Evolutionary conservation across 345 rosid species (phyloP).

Genomic region (Sisymbrium altissimum): DNA sequence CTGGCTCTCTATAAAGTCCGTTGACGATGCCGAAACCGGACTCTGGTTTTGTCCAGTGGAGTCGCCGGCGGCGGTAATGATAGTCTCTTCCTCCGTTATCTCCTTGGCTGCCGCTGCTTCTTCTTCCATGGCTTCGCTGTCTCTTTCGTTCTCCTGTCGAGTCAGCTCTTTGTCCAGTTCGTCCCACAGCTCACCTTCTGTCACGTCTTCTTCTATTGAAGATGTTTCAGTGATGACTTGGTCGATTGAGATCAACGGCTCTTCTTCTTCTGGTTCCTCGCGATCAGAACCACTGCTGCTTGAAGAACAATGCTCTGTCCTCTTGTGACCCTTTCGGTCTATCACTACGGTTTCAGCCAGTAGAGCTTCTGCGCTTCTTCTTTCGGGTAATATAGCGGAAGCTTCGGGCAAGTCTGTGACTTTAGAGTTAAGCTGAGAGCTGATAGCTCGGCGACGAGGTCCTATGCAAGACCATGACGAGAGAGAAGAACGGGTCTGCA

Average conservation of each 20-base stretch:
- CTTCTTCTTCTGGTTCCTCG: conserved; percentile 75
- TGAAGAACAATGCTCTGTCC: conserved; percentile 38
- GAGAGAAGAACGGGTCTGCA: conserved; percentile 68
- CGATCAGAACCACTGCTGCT: conserved; percentile 45
- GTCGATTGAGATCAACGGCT: conserved; percentile 46
- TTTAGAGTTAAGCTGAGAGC: conserved; percentile 39
- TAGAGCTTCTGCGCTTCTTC: conserved; percentile 44
- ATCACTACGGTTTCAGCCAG: conserved; percentile 33
- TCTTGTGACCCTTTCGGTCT: conserved; percentile 29
- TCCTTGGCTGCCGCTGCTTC: conserved; percentile 80
- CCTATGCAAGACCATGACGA: conserved; percentile 95
- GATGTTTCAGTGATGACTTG: conserved; percentile 35
- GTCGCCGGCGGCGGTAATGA: conserved; percentile 13
- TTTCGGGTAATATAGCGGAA: conserved; percentile 43
- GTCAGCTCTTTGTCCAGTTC: conserved; percentile 84
- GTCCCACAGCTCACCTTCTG: conserved; percentile 80
- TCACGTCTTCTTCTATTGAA: conserved; percentile 47
- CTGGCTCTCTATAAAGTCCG: conserved; percentile 55
- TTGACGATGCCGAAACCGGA: conserved; percentile 32
- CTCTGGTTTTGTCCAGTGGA: conserved; percentile 41
- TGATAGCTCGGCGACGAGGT: conserved; percentile 66
- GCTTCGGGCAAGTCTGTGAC: conserved; percentile 48
- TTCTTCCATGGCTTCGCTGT: conserved; percentile 56
- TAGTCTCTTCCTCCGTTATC: conserved; percentile 68
- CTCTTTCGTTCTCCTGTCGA: conserved; percentile 55